Evolutionary conservation across 2,329 filamentous ascomycete species (phyloP), one percentile per base, ranked within the genome.

Genomic region (Pestalotiopsis sp.): DNA sequence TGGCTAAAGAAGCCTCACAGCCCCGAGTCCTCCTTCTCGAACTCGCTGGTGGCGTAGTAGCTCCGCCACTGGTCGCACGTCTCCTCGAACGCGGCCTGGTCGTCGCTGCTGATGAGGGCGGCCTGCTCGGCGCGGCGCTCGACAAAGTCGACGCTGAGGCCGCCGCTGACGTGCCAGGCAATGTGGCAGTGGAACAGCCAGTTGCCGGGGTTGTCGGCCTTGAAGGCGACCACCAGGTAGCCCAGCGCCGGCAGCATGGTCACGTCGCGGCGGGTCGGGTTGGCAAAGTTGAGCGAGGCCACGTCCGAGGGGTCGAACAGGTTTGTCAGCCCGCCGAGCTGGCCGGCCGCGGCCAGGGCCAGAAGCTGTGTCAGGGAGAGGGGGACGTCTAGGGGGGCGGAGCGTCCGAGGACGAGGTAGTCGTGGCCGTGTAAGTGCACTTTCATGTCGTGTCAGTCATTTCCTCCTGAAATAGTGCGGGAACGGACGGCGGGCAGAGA

Each of bases 251-350:
- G 82, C 4, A 87, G 73, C 69, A 83, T 80, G 3, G 82, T 80
- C 0, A 82, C 83, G 70, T 87, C 85, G 17, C 85, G 78, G 1
- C 84, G 77, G 0, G 83, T 79, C 1, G 84, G 84, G 59, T 85
- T 86, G 17, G 74, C 69, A 1, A 75, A 79, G 69, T 77, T 81
- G 4, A 81, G 74, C 6, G 58, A 70, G 2, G 71, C 75, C 20
- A 74, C 78, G 66, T 80, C 77, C 5, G 75, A 62, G 4, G 12
- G 27, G 59, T 62, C 59, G 20, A 62, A 62, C 2, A 62, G 59
- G 36, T 41, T 20, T 14, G 59, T 62, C 27, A 62, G 59, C 25
- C n/a, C 27, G n/a, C 59, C 59, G 6, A 62, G 59, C 59, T 62
- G 59, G 25, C 59, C 59, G 4, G 59, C 59, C 6, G 59, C 59